phyloP scores from a whole-genome alignment of 2,329 filamentous ascomycete species.

The Annulohypoxylon truncatum region DNA sequence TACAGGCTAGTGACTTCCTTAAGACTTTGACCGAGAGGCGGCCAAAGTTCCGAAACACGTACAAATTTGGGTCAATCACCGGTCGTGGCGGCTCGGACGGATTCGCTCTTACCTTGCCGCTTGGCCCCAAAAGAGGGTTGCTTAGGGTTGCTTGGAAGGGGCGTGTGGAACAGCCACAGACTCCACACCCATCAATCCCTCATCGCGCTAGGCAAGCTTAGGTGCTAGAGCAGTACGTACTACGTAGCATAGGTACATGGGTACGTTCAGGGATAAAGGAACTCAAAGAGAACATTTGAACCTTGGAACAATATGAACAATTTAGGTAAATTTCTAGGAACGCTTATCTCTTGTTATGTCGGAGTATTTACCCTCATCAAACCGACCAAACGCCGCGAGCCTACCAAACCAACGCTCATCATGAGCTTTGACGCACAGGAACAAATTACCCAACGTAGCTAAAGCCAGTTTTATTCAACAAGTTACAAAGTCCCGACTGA shows the following conservation, averaged over 20 bases:
- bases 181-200: conserved; percentile 17
- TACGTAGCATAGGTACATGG: conserved; percentile 24
- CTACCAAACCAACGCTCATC: conserved; percentile 11
- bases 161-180: conserved; percentile 37
- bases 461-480: conserved; percentile 30
- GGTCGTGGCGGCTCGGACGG: conserved; percentile 50
- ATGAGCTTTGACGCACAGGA: conserved; percentile 43
- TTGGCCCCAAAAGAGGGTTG: conserved; percentile 46
- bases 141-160: conserved; percentile 37
- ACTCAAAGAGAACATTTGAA: conserved; percentile 21
- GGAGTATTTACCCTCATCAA: conserved; percentile 49
- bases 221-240: conserved; percentile 10
- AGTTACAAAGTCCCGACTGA: conserved; percentile 31
- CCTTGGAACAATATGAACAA: conserved; percentile 15
- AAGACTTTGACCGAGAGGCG: conserved; percentile 44
- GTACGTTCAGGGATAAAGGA: conserved; percentile 16
- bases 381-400: conserved; percentile 3
- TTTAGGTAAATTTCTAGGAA: conserved; percentile 46
- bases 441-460: conserved; percentile 46
- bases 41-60: conserved; percentile 46
- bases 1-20: conserved; percentile 42
- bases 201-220: conserved; percentile 7
- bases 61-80: conserved; percentile 50
- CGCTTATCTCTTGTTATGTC: conserved; percentile 48
- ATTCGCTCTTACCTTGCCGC: conserved; percentile 50